phyloP scores from a whole-genome alignment of 2,329 filamentous ascomycete genomes.

The Aspergillus calidoustus region DNA sequence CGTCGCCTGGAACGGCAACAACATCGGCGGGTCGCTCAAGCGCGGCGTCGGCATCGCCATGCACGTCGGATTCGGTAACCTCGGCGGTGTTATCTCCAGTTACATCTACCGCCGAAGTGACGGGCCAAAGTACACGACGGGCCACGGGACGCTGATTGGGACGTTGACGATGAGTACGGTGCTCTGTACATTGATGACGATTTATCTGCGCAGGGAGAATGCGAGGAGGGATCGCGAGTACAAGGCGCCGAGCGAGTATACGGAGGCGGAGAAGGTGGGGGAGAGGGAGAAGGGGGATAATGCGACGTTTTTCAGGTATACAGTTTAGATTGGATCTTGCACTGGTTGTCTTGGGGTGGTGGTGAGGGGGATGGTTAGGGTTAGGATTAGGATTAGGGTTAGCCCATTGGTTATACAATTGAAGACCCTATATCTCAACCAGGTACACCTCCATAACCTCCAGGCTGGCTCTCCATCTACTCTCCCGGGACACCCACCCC shows the following conservation, averaged over 20 bases:
- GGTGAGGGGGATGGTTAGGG: neutral
- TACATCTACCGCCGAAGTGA: conserved; percentile 17
- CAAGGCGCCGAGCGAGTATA: conserved; percentile 13
- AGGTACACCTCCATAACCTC: no score
- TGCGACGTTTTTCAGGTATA: conserved; percentile 19
- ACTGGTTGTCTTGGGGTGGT: neutral
- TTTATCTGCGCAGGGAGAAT: conserved; percentile 19
- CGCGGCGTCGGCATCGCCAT: conserved; percentile 20
- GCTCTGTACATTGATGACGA: conserved; percentile 16
- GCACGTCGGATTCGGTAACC: conserved; percentile 20
- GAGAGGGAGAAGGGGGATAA: conserved; percentile 18
- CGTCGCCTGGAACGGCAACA: conserved; percentile 21
- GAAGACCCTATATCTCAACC: neutral
- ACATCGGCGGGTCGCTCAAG: conserved; percentile 19
- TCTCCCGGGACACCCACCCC: neutral
- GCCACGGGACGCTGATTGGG: conserved; percentile 17
- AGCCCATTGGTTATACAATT: neutral
- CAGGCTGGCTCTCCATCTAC: neutral
- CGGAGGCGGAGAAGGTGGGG: conserved; percentile 7
- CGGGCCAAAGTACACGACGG: conserved; percentile 5
- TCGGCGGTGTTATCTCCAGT: conserved; percentile 15
- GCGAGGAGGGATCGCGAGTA: conserved; percentile 14
- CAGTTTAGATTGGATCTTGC: neutral
- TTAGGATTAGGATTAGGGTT: neutral
- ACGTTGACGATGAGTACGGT: conserved; percentile 16